These are phyloP conservation scores for Cadophora malorum DNA, from an alignment of 2,329 filamentous ascomycete species.

Conservation along the genomic window DNA sequence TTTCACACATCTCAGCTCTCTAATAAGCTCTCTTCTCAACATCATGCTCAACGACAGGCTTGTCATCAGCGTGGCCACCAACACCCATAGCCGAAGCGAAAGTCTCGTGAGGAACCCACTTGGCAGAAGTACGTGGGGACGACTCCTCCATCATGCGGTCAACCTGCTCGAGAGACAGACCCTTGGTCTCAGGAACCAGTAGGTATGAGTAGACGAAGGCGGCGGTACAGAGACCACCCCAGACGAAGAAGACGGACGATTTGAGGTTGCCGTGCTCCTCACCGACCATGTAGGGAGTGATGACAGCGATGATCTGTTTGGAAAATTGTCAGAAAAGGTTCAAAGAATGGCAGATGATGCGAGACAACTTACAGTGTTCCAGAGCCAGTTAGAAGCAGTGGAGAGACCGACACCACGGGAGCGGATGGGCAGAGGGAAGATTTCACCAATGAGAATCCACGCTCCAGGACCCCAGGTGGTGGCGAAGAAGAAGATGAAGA, in stretches of 20 bases:
- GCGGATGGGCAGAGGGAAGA: conserved; percentile 88
- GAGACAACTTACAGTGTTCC: conserved; percentile 62
- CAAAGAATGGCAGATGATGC: not conserved
- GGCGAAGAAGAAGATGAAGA: conserved; percentile 94
- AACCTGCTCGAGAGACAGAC: conserved; percentile 74
- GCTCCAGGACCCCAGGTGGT: conserved; percentile 81
- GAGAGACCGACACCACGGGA: conserved; percentile 86
- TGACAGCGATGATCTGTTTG: conserved; percentile 62
- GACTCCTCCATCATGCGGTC: conserved; percentile 66
- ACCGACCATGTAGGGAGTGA: conserved; percentile 75
- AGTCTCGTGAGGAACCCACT: conserved; percentile 43
- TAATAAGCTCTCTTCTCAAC: conserved; percentile 21
- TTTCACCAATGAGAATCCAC: conserved; percentile 87
- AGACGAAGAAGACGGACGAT: conserved; percentile 57
- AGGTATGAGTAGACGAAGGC: conserved; percentile 63
- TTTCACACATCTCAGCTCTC: not conserved
- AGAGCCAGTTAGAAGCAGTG: conserved; percentile 90
- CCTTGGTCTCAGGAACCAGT: conserved; percentile 76
- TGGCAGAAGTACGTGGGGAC: conserved; percentile 47
- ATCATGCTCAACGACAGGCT: conserved; percentile 20
- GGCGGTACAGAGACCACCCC: conserved; percentile 63
- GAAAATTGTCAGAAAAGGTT: not conserved
- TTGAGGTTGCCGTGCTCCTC: conserved; percentile 55
- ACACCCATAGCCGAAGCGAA: conserved; percentile 38
- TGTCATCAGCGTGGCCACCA: not conserved